These are phyloP conservation scores for Brassica cretica DNA, from an alignment of 345 rosid species.

Conservation along the genomic window DNA sequence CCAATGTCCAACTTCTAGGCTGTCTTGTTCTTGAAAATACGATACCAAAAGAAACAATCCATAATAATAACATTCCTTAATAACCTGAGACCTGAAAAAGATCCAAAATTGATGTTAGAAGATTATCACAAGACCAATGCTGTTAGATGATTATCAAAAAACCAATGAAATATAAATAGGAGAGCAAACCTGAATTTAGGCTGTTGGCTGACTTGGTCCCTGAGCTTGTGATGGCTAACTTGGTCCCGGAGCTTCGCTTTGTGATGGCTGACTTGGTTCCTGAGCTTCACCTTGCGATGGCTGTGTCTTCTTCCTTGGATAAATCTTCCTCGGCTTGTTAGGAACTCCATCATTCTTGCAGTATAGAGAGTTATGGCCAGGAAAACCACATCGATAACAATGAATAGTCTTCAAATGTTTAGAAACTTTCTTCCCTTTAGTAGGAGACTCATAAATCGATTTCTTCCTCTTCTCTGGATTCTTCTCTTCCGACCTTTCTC, in stretches of 20 bases:
- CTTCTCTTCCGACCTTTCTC: background rate
- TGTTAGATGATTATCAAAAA: background rate
- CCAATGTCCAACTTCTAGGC: background rate
- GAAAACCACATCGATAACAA: background rate
- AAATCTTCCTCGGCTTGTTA: background rate
- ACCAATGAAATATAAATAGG: too few species aligned
- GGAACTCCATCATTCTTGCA: background rate
- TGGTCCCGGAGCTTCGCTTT: background rate
- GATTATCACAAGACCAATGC: background rate
- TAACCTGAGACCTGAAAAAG: background rate
- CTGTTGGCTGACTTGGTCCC: background rate
- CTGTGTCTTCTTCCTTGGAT: background rate
- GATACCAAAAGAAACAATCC: background rate
- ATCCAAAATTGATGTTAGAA: background rate
- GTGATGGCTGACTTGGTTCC: background rate
- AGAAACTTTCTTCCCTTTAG: background rate
- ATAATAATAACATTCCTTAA: too few species aligned
- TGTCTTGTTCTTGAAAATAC: background rate
- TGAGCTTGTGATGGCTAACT: background rate
- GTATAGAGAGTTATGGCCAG: background rate
- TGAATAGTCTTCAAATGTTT: background rate
- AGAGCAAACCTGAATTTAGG: background rate
- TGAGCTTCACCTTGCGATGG: background rate
- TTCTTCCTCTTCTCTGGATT: background rate
- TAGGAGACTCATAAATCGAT: background rate